phyloP scores from a whole-genome alignment of 176 grass and related monocot species.

The Puccinellia tenuiflora region DNA sequence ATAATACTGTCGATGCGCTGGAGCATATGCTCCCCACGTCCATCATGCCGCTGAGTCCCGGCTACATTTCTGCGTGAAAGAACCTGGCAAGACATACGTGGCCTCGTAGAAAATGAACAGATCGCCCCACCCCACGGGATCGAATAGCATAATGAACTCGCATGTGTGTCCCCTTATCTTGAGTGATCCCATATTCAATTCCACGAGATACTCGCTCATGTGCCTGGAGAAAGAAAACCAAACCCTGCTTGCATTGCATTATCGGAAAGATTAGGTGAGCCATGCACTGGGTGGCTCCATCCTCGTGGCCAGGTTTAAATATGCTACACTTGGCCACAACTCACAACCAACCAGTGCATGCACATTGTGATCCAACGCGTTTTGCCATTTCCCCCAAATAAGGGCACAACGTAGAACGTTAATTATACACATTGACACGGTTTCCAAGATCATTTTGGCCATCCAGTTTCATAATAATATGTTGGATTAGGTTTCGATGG shows the following conservation, averaged over 20 bases:
- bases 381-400: background rate
- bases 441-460: background rate
- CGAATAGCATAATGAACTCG: slow-evolving; percentile 36
- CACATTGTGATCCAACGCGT: background rate
- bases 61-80: slow-evolving; percentile 1
- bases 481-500: background rate
- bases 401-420: background rate
- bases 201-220: slow-evolving; percentile 36
- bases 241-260: slow-evolving; percentile 22
- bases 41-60: background rate
- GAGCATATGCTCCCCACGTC: slow-evolving; percentile 21
- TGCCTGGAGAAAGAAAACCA: slow-evolving; percentile 15
- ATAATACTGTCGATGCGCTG: background rate
- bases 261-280: slow-evolving; percentile 41
- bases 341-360: slow-evolving; percentile 17
- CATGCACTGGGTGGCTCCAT: slow-evolving; percentile 33
- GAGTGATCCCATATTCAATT: slow-evolving; percentile 27
- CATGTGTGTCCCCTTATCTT: slow-evolving; percentile 55
- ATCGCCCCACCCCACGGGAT: background rate
- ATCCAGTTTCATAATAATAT: background rate
- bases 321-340: slow-evolving; percentile 18
- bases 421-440: background rate
- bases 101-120: slow-evolving; percentile 30
- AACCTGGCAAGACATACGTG: slow-evolving; percentile 40
- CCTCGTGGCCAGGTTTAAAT: slow-evolving; percentile 24